Percentiles rank a stretch among this genome's conserved stretches.
Conservation (phyloP, 148 eudicot species). For the Drosera capensis region DNA sequence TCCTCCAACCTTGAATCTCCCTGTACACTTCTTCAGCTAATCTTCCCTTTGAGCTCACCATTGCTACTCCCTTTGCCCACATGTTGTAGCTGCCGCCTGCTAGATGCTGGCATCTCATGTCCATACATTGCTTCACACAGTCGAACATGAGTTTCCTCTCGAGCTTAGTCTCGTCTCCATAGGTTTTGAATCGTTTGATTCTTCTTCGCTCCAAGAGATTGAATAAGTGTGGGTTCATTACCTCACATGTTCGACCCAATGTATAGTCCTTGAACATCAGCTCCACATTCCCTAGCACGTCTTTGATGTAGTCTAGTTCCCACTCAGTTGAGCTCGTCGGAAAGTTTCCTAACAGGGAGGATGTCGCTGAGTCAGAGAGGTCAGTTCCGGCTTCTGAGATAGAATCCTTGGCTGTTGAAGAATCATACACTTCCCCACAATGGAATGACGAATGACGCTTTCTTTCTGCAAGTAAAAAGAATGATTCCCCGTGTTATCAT, state of each 20-base stretch:
- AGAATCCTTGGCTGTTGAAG: conserved; percentile 19
- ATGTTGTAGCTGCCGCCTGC: conserved; percentile 28
- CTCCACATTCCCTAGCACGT: conserved; percentile 42
- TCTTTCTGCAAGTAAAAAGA: conserved; percentile 31
- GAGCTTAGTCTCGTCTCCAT: conserved; percentile 11
- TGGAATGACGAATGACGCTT: conserved; percentile 47
- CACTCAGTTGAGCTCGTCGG: conserved; percentile 22
- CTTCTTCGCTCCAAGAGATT: conserved; percentile 48
- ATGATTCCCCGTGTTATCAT: neutral
- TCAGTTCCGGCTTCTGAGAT: conserved; percentile 41
- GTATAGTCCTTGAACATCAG: conserved; percentile 50
- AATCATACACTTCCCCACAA: conserved; percentile 28
- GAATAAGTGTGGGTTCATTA: conserved; percentile 57
- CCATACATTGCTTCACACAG: conserved; percentile 61
- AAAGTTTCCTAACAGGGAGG: conserved; percentile 16
- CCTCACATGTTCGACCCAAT: conserved; percentile 37
- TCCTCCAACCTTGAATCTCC: conserved; percentile 52
- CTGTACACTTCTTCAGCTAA: conserved; percentile 54
- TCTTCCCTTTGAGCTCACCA: conserved; percentile 37
- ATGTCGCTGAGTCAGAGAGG: conserved; percentile 75
- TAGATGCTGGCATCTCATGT: conserved; percentile 35
- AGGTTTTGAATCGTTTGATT: conserved; percentile 5
- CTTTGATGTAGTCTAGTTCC: conserved; percentile 60
- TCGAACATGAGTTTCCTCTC: conserved; percentile 54
- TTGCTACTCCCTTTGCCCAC: conserved; percentile 44